Base-by-base conservation (phyloP, 2,329 filamentous ascomycete species). In the Fusarium floridanum region DNA sequence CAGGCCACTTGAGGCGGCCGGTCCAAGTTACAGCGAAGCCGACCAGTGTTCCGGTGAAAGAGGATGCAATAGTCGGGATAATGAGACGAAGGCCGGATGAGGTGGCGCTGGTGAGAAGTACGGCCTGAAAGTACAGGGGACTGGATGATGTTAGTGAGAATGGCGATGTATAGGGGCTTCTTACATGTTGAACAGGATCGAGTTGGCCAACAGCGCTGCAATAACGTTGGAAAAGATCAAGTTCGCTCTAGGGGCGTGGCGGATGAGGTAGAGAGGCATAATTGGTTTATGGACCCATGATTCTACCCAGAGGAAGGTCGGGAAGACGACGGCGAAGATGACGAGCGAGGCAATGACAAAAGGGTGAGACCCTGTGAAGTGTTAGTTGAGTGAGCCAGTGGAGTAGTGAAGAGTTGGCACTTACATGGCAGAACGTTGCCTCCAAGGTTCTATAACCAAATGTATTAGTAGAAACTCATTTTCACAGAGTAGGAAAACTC, bases 41-140 rank as follows among this genome's bases (percentile, higher is more conserved):
- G 2, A 90, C 91, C 0, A 85, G 79, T 2, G 90, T 86, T 53
- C 91, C 91, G 8, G 86, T 83, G 37, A 82, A 55, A 50, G 90
- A 91, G 32, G 89, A 82, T 3, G 88, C 88, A 29, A 91, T 75
- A 1, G 91, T 90, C 6, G 92, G 91, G 8, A 91, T 85, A 22
- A 94, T 87, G 63, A 95, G 91, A 50, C 91, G 89, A 32, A 95
- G 88, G n/a, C 93, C 93, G 1, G 93, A 94, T 27, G 87, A 85
- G 1, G 93, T 94, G 17, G 93, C 91, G 7, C 87, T 88, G 67
- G 92, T 91, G 61, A 93, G 87, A 57, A 94, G 90, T 29, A 94
- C 92, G 41, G 91, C 92, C 80, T 94, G 93, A 83, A 94, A 95
- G 84, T 92, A 95, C 9, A 95, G 85, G 1, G 93, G 93, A 7